Evolutionary conservation across 805 yeast genomes (phyloP), one percentile per base, ranked within the genome.

Genomic region (Hanseniaspora opuntiae): DNA sequence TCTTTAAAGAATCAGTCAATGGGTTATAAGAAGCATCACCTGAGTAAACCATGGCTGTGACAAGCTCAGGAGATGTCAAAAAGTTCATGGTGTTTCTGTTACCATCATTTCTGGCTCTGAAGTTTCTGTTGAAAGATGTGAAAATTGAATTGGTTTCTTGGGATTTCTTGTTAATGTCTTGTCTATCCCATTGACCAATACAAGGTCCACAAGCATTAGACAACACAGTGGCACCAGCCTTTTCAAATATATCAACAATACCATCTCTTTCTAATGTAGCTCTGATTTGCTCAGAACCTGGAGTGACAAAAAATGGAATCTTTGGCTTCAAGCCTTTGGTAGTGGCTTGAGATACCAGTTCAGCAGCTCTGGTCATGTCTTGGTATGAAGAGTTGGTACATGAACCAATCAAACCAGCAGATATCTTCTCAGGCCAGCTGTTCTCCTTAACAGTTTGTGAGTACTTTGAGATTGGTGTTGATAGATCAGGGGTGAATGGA

Each of bases 171-270:
- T 77, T 68, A 44, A 85, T 77, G 65, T 86, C 95, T 59, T 77
- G 75, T 74, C 97, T 84, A 68, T 93, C 96, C 98, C 98, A 90
- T 75, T 90, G 98, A 56, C 98, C 98, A 66, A 90, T 90, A 75
- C 98, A 90, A 64, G 97, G 98, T 61, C 98, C 98, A 77, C 98
- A 90, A 20, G 98, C 98, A 68, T 90, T 90, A 53, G 97, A 96
- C 61, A 90, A 76, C 45, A 90, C 95, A 56, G 79, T 76, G 61
- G 96, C 98, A 56, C 97, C 97, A 62, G 81, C 83, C 53, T 83
- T 79, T 68, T 82, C 81, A 68, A 90, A 88, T 42, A 82, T 79
- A 46, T 82, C 74, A 57, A 85, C 78, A 64, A 84, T 79, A 56
- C 97, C 97, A 69, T 90, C 98, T 71, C 97, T 81, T 68, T 85